Percentiles rank a stretch among this genome's conserved stretches.
phyloP scores from a whole-genome alignment of 306 rosid genomes.

The Rosa chinensis region DNA sequence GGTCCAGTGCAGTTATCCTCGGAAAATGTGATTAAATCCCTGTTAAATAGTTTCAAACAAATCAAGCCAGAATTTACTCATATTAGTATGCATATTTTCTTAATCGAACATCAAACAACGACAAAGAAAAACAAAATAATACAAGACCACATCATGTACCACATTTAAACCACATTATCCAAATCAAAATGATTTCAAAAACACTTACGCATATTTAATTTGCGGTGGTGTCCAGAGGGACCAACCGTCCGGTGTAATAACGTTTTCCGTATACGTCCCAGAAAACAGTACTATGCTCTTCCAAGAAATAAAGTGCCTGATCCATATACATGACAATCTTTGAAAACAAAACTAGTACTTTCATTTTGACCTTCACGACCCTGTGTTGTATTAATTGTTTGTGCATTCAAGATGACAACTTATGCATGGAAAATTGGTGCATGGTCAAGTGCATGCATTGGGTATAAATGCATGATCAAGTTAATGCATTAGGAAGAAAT shows the following conservation, averaged over 20 bases:
- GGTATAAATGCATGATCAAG: no score
- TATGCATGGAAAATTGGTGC: no score
- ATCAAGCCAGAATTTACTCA: no score
- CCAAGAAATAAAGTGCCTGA: background rate
- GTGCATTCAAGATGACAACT: no score
- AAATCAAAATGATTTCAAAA: background rate
- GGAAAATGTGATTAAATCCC: conserved; percentile 3
- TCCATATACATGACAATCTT: background rate
- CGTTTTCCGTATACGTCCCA: background rate
- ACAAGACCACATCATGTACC: background rate
- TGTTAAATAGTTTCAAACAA: background rate
- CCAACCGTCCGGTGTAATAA: conserved; percentile 8
- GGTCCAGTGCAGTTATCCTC: conserved; percentile 23
- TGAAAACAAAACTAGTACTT: conserved; percentile 12
- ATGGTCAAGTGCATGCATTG: no score
- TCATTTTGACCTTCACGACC: conserved; percentile 19
- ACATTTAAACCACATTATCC: background rate
- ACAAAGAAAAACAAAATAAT: no score
- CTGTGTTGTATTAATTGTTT: conserved; percentile 9
- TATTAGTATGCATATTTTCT: no score
- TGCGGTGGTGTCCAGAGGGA: background rate
- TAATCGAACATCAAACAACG: background rate
- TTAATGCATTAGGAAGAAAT: no score
- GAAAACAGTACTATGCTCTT: conserved; percentile 13
- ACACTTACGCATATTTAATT: background rate